phyloP scores from a whole-genome alignment of 352 stramenopile species.

The Phytophthora pluvialis region DNA sequence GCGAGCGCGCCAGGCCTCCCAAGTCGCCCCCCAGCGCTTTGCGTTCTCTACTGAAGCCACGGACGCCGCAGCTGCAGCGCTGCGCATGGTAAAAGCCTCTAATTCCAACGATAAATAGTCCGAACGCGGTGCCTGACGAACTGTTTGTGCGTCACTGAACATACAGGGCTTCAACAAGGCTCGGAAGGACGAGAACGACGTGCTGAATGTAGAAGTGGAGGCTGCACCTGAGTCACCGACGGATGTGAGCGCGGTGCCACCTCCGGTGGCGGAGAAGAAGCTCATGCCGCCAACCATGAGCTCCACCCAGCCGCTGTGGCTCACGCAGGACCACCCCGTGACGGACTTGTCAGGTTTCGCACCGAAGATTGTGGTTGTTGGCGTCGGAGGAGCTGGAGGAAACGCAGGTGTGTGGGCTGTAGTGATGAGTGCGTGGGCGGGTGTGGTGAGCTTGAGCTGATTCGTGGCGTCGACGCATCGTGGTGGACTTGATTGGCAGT shows the following conservation, averaged over 20 bases:
- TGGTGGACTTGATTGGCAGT: conserved; percentile 42
- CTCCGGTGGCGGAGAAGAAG: conserved; percentile 33
- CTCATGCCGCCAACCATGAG: conserved; percentile 50
- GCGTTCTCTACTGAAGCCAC: conserved; percentile 73
- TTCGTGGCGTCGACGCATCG: neutral
- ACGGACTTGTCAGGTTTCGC: conserved; percentile 79
- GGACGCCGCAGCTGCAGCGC: conserved; percentile 67
- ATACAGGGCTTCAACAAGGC: conserved; percentile 64
- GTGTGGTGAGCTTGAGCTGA: neutral
- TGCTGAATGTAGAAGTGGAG: conserved; percentile 11
- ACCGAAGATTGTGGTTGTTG: conserved; percentile 88
- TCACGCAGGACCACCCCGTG: conserved; percentile 66
- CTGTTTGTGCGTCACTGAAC: conserved; percentile 28
- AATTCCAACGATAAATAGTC: neutral
- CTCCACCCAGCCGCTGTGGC: conserved; percentile 79
- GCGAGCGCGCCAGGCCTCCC: conserved; percentile 20
- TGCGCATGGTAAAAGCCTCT: conserved; percentile 61
- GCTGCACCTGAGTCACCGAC: neutral
- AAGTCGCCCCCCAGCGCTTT: conserved; percentile 21
- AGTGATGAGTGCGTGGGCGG: neutral
- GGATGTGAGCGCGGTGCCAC: conserved; percentile 12
- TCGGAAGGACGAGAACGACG: conserved; percentile 41
- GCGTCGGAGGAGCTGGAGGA: conserved; percentile 86
- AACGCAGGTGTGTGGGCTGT: conserved; percentile 65
- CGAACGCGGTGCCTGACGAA: neutral